phyloP scores from a whole-genome alignment of 331 rosid genomes.

The Quercus lobata region DNA sequence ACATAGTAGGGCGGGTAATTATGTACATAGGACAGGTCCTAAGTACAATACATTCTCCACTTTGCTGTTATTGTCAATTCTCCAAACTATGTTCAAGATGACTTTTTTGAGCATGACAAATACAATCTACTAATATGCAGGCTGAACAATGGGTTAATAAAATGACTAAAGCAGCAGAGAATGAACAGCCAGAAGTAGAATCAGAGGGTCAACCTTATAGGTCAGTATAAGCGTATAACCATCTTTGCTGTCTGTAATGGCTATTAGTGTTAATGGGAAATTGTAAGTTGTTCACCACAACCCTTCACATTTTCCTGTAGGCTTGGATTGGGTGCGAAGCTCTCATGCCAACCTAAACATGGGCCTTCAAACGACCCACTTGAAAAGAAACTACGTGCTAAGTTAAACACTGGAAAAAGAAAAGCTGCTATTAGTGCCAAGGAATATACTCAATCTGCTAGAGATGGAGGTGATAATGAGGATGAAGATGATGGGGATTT shows the following conservation, averaged over 20 bases:
- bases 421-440: slow-evolving; percentile 32
- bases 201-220: slow-evolving; percentile 46
- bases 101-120: neutral
- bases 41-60: neutral
- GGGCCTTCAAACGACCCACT: slow-evolving; percentile 43
- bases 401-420: slow-evolving; percentile 36
- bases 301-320: slow-evolving; percentile 25
- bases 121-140: slow-evolving; percentile 34
- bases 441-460: slow-evolving; percentile 5
- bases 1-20: neutral
- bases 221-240: slow-evolving; percentile 25
- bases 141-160: slow-evolving; percentile 72
- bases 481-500: slow-evolving; percentile 29
- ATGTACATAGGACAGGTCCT: neutral
- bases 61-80: slow-evolving; percentile 3
- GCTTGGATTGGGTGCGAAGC: slow-evolving; percentile 69
- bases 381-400: slow-evolving; percentile 37
- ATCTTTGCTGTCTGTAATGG: neutral
- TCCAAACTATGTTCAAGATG: neutral
- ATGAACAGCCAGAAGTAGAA: slow-evolving; percentile 35
- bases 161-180: slow-evolving; percentile 51
- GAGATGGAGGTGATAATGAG: slow-evolving; percentile 20
- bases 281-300: neutral
- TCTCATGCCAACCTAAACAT: slow-evolving; percentile 31
- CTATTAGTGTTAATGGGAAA: neutral